phyloP scores from a whole-genome alignment of 163 green algal species.

The Picocystis sp. region DNA sequence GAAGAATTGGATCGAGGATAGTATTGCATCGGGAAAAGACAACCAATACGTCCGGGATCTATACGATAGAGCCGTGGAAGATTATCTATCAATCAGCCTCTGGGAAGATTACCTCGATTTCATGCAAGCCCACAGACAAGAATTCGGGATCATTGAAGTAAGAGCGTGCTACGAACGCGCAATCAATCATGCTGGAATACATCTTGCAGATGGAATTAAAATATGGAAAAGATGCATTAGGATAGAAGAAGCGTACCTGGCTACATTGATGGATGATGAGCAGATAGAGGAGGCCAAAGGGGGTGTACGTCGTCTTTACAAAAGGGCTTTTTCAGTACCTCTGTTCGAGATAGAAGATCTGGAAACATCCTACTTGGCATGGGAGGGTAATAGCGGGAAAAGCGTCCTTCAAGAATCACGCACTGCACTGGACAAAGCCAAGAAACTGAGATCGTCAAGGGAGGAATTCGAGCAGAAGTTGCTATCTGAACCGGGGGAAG shows the following conservation, averaged over 20 bases:
- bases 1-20: slow-evolving; percentile 73
- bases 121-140: slow-evolving; percentile 12
- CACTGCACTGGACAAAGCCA: slow-evolving; percentile 19
- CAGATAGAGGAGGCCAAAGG: too few relatives aligned
- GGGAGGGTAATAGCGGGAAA: slow-evolving; percentile 22
- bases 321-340: too few relatives aligned
- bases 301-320: too few relatives aligned
- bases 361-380: slow-evolving; percentile 21
- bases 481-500: background rate
- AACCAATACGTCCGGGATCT: slow-evolving; percentile 22
- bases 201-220: slow-evolving; percentile 27
- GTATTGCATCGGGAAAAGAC: slow-evolving; percentile 18
- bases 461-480: slow-evolving; percentile 20
- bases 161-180: slow-evolving; percentile 20
- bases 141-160: background rate
- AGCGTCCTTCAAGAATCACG: slow-evolving; percentile 14
- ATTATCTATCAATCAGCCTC: slow-evolving; percentile 62
- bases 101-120: slow-evolving; percentile 59
- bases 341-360: too few relatives aligned
- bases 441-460: slow-evolving; percentile 17
- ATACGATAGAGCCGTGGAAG: slow-evolving; percentile 20
- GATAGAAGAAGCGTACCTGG: too few relatives aligned
- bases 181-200: slow-evolving; percentile 44
- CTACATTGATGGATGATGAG: too few relatives aligned
- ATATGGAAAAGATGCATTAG: slow-evolving; percentile 30